Conservation (phyloP, 495 filamentous ascomycete species). For the Aspergillus egyptiacus region DNA sequence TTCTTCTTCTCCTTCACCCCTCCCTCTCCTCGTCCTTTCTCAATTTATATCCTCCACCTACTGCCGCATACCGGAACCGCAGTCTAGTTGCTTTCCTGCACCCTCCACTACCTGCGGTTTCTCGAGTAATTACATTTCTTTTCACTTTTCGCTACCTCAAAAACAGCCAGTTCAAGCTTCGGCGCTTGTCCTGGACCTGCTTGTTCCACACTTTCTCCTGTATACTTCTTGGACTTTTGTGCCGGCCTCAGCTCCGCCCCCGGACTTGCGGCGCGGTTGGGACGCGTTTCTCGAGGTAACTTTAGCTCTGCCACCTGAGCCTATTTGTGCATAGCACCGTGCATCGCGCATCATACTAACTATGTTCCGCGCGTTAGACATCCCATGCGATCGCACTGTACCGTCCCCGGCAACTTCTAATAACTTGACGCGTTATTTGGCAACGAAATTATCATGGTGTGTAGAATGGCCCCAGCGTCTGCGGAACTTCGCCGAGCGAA, state of each 20-base stretch:
- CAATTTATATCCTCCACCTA: slow-evolving; percentile 19
- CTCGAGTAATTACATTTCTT: neutral
- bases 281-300: slow-evolving; percentile 25
- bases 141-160: neutral
- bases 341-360: slow-evolving; percentile 8
- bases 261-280: slow-evolving; percentile 18
- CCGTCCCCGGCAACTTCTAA: slow-evolving; percentile 17
- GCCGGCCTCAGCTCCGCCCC: slow-evolving; percentile 13
- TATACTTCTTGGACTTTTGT: slow-evolving; percentile 15
- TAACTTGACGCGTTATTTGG: slow-evolving; percentile 26
- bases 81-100: slow-evolving; percentile 15
- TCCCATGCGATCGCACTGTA: slow-evolving; percentile 1
- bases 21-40: slow-evolving; percentile 9
- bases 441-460: slow-evolving; percentile 36
- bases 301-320: neutral
- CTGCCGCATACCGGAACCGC: too few relatives aligned
- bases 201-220: slow-evolving; percentile 6
- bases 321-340: neutral
- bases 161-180: neutral
- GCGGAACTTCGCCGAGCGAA: neutral
- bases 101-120: slow-evolving; percentile 8
- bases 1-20: slow-evolving; percentile 21
- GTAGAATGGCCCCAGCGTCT: neutral
- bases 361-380: neutral
- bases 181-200: neutral